Conservation (phyloP, 768 basidiomycete genomes). For the Xanthoconium stramineum region DNA sequence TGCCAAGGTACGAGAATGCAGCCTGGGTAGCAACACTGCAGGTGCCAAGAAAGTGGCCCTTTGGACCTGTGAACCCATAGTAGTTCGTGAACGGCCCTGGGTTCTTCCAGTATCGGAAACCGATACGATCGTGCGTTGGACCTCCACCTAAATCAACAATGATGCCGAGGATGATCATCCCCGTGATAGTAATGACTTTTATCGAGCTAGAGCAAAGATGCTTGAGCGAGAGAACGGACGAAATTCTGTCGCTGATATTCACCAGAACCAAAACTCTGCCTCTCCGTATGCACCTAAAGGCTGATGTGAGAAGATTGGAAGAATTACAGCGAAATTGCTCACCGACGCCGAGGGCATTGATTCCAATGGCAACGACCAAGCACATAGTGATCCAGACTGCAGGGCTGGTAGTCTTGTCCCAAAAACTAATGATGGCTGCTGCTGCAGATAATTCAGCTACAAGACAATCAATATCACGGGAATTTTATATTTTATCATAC, state of each 20-base stretch:
- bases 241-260: background rate
- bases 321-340: background rate
- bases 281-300: conserved; percentile 40
- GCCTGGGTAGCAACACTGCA: conserved; percentile 58
- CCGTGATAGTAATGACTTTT: conserved; percentile 48
- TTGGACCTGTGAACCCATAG: conserved; percentile 36
- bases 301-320: background rate
- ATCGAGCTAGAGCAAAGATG: conserved; percentile 35
- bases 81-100: conserved; percentile 58
- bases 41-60: conserved; percentile 49
- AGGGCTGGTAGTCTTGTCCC: conserved; percentile 39
- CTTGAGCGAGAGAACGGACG: background rate
- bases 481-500: background rate
- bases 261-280: conserved; percentile 49
- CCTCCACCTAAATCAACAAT: conserved; percentile 53
- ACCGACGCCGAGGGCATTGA: conserved; percentile 44
- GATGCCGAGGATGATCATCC: conserved; percentile 45
- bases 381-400: conserved; percentile 54
- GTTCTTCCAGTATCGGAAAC: conserved; percentile 45
- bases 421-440: conserved; percentile 49
- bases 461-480: conserved; percentile 5
- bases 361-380: conserved; percentile 46
- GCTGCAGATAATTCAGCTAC: conserved; percentile 48
- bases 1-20: conserved; percentile 58
- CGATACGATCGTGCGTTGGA: conserved; percentile 50